phyloP scores from a whole-genome alignment of 1,284 basidiomycete genomes.

The Tilletia setariae region DNA sequence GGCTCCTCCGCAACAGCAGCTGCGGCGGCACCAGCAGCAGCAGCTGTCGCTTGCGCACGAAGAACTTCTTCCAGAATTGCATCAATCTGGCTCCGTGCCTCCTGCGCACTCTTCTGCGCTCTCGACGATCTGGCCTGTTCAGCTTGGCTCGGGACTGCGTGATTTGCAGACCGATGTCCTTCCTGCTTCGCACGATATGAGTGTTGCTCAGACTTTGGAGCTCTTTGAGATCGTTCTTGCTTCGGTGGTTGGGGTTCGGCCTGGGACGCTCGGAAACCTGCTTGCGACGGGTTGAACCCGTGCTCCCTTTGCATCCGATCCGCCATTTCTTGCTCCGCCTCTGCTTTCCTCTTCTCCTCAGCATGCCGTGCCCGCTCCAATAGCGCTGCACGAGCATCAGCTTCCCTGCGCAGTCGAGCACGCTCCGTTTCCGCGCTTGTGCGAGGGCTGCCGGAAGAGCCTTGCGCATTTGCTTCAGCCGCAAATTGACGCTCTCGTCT shows the following conservation, averaged over 20 bases:
- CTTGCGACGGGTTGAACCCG: too few species aligned
- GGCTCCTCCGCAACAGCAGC: too few species aligned
- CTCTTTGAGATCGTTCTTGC: neutral
- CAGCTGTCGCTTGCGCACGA: neutral
- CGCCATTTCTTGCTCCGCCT: neutral
- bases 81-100: neutral
- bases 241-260: too few species aligned
- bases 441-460: neutral
- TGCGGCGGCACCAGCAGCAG: neutral
- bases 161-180: too few species aligned
- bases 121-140: neutral
- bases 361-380: neutral
- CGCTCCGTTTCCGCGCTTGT: neutral
- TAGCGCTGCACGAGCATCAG: slow-evolving; percentile 1
- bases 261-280: too few species aligned
- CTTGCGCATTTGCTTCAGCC: neutral
- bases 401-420: neutral
- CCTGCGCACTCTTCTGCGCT: neutral
- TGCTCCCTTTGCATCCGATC: neutral
- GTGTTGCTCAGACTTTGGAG: neutral
- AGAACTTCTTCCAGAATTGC: neutral
- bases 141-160: neutral
- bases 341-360: neutral
- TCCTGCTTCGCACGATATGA: too few species aligned
- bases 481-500: neutral